phyloP scores from a whole-genome alignment of 164 flowering plant genomes.

The Aristolochia fimbriata region DNA sequence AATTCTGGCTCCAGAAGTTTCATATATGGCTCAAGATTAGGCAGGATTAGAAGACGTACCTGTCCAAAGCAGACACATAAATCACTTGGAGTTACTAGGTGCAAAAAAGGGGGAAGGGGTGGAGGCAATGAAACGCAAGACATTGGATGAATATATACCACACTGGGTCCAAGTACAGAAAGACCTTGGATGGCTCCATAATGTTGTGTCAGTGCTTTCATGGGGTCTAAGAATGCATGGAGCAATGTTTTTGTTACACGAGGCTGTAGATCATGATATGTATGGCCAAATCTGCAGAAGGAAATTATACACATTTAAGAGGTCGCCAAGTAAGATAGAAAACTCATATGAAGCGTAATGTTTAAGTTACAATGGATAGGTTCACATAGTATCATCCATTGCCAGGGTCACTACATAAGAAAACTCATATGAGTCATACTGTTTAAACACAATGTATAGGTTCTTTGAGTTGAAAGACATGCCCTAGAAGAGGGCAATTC shows the following conservation, averaged over 20 bases:
- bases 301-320: background rate
- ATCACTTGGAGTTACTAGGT: background rate
- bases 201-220: slow-evolving; percentile 71
- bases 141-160: slow-evolving; percentile 38
- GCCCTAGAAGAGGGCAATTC: too few species aligned
- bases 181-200: slow-evolving; percentile 96
- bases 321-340: background rate
- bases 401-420: too few species aligned
- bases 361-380: too few species aligned
- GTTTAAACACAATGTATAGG: too few species aligned
- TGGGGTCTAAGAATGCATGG: slow-evolving; percentile 86
- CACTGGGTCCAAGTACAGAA: slow-evolving; percentile 74
- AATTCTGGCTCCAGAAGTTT: slow-evolving; percentile 74
- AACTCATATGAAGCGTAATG: too few species aligned
- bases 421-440: too few species aligned
- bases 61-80: slow-evolving; percentile 7
- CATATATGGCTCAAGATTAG: slow-evolving; percentile 85
- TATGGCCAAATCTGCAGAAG: slow-evolving; percentile 70
- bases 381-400: background rate
- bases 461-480: too few species aligned
- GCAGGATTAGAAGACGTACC: slow-evolving; percentile 79
- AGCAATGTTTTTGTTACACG: slow-evolving; percentile 79
- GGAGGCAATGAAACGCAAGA: background rate
- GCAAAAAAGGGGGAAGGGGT: too few species aligned
- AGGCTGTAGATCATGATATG: slow-evolving; percentile 72